These are phyloP conservation scores for Hericium erinaceus DNA, from an alignment of 768 basidiomycete species.

Conservation along the genomic window DNA sequence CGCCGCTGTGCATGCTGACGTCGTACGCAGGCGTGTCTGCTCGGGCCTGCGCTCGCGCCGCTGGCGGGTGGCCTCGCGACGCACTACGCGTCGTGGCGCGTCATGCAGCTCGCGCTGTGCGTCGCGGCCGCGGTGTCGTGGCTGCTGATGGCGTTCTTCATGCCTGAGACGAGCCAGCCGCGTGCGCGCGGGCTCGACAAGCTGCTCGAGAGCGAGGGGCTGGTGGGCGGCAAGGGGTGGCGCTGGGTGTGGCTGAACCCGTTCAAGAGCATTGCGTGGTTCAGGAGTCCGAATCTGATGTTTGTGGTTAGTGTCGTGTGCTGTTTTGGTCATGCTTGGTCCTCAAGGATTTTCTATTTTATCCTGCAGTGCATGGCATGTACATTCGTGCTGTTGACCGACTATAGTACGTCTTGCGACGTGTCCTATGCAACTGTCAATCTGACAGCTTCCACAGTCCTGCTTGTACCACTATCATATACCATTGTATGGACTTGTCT, in stretches of 20 bases:
- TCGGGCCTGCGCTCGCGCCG: constrained; percentile 57
- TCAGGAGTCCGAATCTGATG: constrained; percentile 53
- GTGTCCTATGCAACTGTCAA: no score
- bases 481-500: constrained; percentile 41
- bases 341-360: constrained; percentile 5
- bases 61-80: constrained; percentile 46
- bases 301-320: constrained; percentile 34
- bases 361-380: constrained; percentile 37
- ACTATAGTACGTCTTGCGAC: constrained; percentile 24
- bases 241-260: constrained; percentile 49
- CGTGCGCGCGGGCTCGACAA: constrained; percentile 47
- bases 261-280: constrained; percentile 36
- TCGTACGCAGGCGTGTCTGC: constrained; percentile 33
- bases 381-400: constrained; percentile 18
- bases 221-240: not conserved
- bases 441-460: constrained; percentile 13
- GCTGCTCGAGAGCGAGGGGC: not conserved
- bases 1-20: no score
- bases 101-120: constrained; percentile 42
- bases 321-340: not conserved
- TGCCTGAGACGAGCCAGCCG: constrained; percentile 67
- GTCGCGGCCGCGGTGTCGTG: constrained; percentile 30
- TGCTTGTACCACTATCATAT: constrained; percentile 55
- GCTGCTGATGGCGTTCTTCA: constrained; percentile 30
- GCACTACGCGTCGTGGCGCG: constrained; percentile 59